Base-by-base conservation (phyloP, 306 rosid genomes). In the Cicer bijugum region DNA sequence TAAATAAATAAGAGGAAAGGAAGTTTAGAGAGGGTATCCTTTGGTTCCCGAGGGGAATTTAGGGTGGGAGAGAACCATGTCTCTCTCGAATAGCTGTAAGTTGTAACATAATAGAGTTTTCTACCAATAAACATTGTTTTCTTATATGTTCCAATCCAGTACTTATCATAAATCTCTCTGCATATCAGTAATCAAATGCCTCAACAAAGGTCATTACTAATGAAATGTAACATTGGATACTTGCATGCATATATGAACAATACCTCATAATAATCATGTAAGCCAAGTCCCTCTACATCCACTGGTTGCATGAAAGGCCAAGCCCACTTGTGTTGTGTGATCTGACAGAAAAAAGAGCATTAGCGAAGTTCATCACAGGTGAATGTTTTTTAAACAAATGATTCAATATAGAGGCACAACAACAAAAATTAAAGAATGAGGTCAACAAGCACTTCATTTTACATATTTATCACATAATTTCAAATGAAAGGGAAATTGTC, bases 251-350 rank as follows among this genome's bases (percentile, higher is more conserved):
- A 52, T 60, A 58, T 50, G 53, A 57, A 78, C 37, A 79, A 81
- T 84, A 91, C 98, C 97, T 89, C 89, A 55, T 81, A 91, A 71
- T 93, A 91, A 88, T 93, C 98, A 51, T 89, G 81, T 75, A 93
- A 86, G 58, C 92, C 90, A 53, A 93, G 97, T 70, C 94, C 97
- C 82, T 85, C 91, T 42, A 93, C 97, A 82, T 91, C 98, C 53
- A 93, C 97, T 57, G 97, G 97, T 77, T 91, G 91, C 97, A 91
- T 85, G 88, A 93, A 91, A 69, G 98, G 97, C 93, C 92, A 88
- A 12, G 96, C 92, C 89, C 88, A 86, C 81, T 89, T 91, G 84
- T 91, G 96, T 60, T 91, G 94, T 12, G 96, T 85, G n/a, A 93
- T 84, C 97, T 93, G 90, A 83, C 37, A 38, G 52, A 75, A 83